Conservation (phyloP, 352 stramenopile species). For the Thalassiosira oceanica region DNA sequence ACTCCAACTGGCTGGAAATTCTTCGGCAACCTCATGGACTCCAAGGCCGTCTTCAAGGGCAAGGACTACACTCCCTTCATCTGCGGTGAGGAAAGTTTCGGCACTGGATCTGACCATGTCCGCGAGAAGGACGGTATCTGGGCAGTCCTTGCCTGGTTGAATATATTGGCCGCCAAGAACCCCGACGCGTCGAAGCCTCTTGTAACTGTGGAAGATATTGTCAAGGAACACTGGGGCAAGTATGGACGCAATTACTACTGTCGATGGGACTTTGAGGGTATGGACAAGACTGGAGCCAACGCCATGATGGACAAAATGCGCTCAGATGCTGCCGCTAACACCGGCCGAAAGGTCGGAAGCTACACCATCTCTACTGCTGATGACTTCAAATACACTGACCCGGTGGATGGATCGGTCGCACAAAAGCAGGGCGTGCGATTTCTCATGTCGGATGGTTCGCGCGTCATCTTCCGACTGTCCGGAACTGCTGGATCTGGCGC, state of each 20-base stretch:
- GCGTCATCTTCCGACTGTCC: conserved; percentile 96
- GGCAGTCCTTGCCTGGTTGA: conserved; percentile 97
- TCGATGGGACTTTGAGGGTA: conserved; percentile 97
- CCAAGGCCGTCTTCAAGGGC: conserved; percentile 91
- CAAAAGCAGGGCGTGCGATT: conserved; percentile 92
- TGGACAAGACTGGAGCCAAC: conserved; percentile 70
- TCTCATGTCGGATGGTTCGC: conserved; percentile 84
- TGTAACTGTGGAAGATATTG: conserved; percentile 94
- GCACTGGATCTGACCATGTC: conserved; percentile 98
- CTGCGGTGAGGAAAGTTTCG: conserved; percentile 98
- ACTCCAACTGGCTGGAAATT: conserved; percentile 99
- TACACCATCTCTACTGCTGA: no score
- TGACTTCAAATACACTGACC: conserved; percentile 92
- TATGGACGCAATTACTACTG: conserved; percentile 99
- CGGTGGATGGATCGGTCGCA: conserved; percentile 94
- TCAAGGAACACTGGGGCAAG: conserved; percentile 93
- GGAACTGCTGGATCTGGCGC: conserved; percentile 95
- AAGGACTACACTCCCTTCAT: conserved; percentile 95
- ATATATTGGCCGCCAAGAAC: conserved; percentile 91
- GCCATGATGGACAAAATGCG: conserved; percentile 80
- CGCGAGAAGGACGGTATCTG: conserved; percentile 99
- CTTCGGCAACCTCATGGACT: conserved; percentile 99
- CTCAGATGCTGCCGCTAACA: conserved; percentile 27
- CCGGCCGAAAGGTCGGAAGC: conserved; percentile 60
- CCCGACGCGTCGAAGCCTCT: conserved; percentile 78